Evolutionary conservation across 1,284 basidiomycete species (phyloP), one percentile per base, ranked within the genome.

Genomic region (Vanrija sp.): DNA sequence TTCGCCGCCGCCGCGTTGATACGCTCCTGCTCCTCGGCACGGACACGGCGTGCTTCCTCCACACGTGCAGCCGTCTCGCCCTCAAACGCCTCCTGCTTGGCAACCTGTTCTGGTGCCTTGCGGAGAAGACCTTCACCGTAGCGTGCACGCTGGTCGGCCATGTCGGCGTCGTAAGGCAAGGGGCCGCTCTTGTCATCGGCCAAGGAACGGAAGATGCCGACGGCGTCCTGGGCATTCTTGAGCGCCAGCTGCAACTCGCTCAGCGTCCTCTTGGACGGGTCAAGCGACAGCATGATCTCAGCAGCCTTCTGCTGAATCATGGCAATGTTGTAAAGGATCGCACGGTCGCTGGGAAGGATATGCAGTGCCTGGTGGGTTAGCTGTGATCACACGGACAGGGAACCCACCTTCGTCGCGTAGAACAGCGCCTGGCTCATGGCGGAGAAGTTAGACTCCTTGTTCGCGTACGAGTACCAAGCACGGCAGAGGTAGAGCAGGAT

Each of bases 291-390:
- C 47, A 96, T 78, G 78, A 96, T 83, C 72, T 96, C 91, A 0
- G 90, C 88, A 0, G 89, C 87, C 75, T 95, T 95, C 74, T 97
- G 93, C 74, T 93, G 86, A 38, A 97, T 91, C 87, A 96, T 92
- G 52, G 92, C 93, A 67, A 96, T 89, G 73, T 97, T 97, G 78
- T 94, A 97, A 43, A 89, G 63, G 50, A 88, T 86, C 6, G 89
- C 88, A 67, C 92, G 91, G 78, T 97, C 93, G 55, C 81, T 82
- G 0, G 91, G 91, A 64, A 87, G 84, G 19, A 91, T 73, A 65
- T 89, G 86, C 25, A 88, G 80, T 1, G 92, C 91, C 88, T 93
- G 59, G 16, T 16, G 18, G 15, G 28, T 56, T 39, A 51, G 51
- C n/a, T n/a, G n/a, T n/a, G n/a, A n/a, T n/a, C n/a, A n/a, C n/a